Percentiles rank a stretch among this genome's conserved stretches.
Evolutionary conservation across 164 flowering plant species (phyloP).

Genomic region (Chloranthus sessilifolius): DNA sequence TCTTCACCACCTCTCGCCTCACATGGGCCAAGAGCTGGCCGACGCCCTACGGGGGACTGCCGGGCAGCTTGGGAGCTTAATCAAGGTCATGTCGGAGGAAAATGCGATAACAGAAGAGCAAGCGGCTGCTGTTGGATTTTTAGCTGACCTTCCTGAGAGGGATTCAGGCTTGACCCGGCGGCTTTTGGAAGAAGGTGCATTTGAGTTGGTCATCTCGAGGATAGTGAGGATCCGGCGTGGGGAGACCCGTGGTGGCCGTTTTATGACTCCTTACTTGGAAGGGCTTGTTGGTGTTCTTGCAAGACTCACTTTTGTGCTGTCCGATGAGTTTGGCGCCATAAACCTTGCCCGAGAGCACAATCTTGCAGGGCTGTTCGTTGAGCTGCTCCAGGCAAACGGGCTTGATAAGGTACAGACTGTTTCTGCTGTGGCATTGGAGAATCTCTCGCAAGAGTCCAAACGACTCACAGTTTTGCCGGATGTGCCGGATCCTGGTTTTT

Average conservation of each 20-base stretch:
- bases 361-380: conserved; percentile 63
- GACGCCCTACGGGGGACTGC: conserved; percentile 67
- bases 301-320: conserved; percentile 69
- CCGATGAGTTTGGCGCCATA: conserved; percentile 53
- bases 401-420: conserved; percentile 84
- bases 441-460: conserved; percentile 62
- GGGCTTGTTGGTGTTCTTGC: conserved; percentile 79
- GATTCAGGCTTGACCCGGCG: conserved; percentile 73
- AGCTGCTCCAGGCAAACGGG: conserved; percentile 72
- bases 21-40: conserved; percentile 85
- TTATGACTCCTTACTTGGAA: conserved; percentile 74
- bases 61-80: conserved; percentile 75
- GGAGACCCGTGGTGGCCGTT: conserved; percentile 64
- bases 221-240: conserved; percentile 55
- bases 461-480: conserved; percentile 61
- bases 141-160: conserved; percentile 86
- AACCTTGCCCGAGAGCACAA: conserved; percentile 55
- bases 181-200: conserved; percentile 73
- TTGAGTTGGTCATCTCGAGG: conserved; percentile 41
- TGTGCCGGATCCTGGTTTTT: conserved; percentile 57
- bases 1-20: conserved; percentile 73
- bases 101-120: conserved; percentile 80
- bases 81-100: conserved; percentile 54
- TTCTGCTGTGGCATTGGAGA: conserved; percentile 83
- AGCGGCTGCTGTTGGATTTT: conserved; percentile 76